phyloP scores from a whole-genome alignment of 257 asterid species.

The Nicotiana sylvestris region DNA sequence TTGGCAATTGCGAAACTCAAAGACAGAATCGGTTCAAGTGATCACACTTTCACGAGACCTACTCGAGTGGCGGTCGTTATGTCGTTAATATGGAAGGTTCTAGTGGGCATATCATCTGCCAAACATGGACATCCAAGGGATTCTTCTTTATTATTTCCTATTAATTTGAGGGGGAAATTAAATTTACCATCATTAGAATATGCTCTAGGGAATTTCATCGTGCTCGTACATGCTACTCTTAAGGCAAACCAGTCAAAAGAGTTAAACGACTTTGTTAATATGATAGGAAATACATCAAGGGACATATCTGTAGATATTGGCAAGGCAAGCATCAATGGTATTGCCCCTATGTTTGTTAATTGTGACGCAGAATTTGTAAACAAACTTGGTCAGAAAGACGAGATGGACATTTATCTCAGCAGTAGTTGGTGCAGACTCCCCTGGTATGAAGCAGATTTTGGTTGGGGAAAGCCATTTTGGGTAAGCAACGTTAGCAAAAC shows the following conservation, averaged over 20 bases:
- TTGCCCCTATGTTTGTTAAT: constrained; percentile 7
- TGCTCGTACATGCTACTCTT: not conserved
- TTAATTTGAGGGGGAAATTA: constrained; percentile 19
- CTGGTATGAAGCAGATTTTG: constrained; percentile 18
- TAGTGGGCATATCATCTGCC: not conserved
- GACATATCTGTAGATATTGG: not conserved
- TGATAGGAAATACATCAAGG: not conserved
- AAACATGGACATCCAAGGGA: constrained; percentile 8
- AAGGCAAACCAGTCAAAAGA: not conserved
- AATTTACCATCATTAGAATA: not conserved
- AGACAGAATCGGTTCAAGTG: not conserved
- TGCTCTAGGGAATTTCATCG: constrained; percentile 12
- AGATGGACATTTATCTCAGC: not conserved
- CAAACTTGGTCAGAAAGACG: not conserved
- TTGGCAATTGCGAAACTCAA: not conserved
- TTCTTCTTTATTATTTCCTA: not conserved
- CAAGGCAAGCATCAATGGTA: not conserved
- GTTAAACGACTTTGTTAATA: not conserved
- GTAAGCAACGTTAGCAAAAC: constrained; percentile 8
- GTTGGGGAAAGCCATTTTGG: constrained; percentile 32
- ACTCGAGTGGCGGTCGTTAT: not conserved
- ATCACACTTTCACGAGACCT: not conserved
- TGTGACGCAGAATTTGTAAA: not conserved
- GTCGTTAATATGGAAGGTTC: constrained; percentile 25
- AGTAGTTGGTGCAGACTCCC: constrained; percentile 18